Evolutionary conservation across 202 grass and related monocot genomes (phyloP), one percentile per base, ranked within the genome.

Genomic region (Musa balbisiana): DNA sequence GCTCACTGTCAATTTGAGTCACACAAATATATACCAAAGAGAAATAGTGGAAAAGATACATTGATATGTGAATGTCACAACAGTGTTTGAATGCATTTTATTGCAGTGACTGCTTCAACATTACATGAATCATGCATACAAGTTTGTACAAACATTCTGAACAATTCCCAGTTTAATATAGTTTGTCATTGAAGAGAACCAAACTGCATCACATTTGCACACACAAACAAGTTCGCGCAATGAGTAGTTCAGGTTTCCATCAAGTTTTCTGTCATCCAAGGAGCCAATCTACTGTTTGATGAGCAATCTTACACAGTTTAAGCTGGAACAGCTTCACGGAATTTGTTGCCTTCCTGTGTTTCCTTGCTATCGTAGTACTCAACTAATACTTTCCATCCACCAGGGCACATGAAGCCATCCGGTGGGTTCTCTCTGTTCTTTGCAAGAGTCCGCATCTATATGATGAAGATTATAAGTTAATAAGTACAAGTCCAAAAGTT

Each of bases 331-430:
- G 93, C 80, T 85, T 97, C 87, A 0, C 80, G 86, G 74, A 73
- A 64, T 85, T 91, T 89, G 72, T 80, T 91, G 66, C 78, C 74
- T 59, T 85, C 80, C 10, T 84, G 78, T n/a, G 80, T 67, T 14
- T 79, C 49, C 74, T 92, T 60, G 73, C 87, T 91, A 43, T 98
- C 90, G 52, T 98, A 98, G 83, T 93, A 98, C 10, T 98, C 90
- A 1, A 93, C 90, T 9, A 93, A 81, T 55, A 97, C 93, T 74
- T 97, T 87, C 93, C 93, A 97, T 73, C 94, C 90, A 63, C 94
- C 94, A 0, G 90, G 88, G 84, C 94, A 98, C 94, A 98, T 98
- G 70, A 98, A 98, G 50, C 94, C 94, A 72, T 98, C 88, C 19
- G 94, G 94, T 62, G 94, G 94, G 52, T 54, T 91, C 83, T 85